Base-by-base conservation (phyloP, 768 basidiomycete genomes). In the Suillus subluteus region DNA sequence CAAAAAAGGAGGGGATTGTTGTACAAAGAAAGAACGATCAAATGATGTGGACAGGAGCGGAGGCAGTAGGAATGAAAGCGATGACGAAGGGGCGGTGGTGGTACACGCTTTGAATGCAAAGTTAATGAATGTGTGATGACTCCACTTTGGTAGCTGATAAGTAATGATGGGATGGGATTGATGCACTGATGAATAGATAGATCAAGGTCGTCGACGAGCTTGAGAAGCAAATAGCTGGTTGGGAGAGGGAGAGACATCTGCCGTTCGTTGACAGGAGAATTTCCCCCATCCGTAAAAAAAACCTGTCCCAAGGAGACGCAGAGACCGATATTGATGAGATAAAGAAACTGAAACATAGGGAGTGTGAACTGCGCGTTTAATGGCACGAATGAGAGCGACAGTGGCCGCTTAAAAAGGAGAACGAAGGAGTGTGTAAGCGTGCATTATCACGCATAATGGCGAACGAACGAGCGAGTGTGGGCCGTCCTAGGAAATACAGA, bases 381-480 rank as follows among this genome's bases (percentile, higher is more conserved):
- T 37, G 32, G 35, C 44, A 35, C 23, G 16, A 26, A 13, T 32
- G 23, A 21, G 16, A 23, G 13, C 12, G 35, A 16, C 9, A 62
- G 64, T 38, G 21, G 26, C 7, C 43, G 23, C 65, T 41, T 26
- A 40, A 48, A 61, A 30, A 32, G 30, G 44, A 35, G 30, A 43
- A 26, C 9, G 35, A 30, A 55, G 58, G 3, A 50, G 58, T 37
- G 61, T n/a, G 41, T 32, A 26, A 26, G 58, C 50, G 58, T 61
- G 61, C 8, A 37, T 52, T 21, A 21, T 48, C 46, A 65, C 54
- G 62, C 65, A 40, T 58, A 26, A 32, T 65, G 43, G 35, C 6
- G 4, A 21, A 35, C 4, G 9, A 75, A 65, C 23, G 67, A 71
- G 66, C 9, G 66, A 37, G 23, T 63, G 23, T 41, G 30, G 26